These are phyloP conservation scores for Fraxinus ornus DNA, from an alignment of 305 asterid genomes.

Conservation along the genomic window DNA sequence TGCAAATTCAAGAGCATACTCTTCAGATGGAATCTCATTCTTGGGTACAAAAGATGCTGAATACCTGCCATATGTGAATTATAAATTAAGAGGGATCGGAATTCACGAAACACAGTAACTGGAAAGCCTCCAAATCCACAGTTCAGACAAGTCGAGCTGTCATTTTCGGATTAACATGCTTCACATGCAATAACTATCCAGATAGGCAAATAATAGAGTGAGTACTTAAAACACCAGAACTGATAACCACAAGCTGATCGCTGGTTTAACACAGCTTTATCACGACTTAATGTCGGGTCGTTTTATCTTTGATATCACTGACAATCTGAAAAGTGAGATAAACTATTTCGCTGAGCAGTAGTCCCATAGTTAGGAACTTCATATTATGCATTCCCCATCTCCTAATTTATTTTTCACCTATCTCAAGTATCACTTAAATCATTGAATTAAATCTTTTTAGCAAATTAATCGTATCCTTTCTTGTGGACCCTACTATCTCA, in stretches of 20 bases:
- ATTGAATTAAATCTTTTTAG: neutral
- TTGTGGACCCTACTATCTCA: neutral
- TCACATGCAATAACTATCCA: neutral
- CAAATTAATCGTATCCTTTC: neutral
- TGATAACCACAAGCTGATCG: neutral
- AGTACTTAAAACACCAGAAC: neutral
- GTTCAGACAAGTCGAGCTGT: neutral
- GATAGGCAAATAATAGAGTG: neutral
- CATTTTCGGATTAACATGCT: conserved; percentile 1
- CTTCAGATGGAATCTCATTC: conserved; percentile 66
- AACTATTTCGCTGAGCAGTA: neutral
- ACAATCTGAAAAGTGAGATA: neutral
- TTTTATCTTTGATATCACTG: neutral
- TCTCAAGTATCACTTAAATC: neutral
- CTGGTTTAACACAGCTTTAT: neutral
- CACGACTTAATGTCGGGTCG: neutral
- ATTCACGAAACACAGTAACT: conserved; percentile 2
- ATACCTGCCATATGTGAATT: conserved; percentile 52
- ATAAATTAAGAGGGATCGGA: neutral
- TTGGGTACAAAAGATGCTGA: conserved; percentile 69
- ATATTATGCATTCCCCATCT: neutral
- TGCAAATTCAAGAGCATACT: conserved; percentile 77
- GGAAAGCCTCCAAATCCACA: neutral
- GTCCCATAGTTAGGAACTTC: neutral
- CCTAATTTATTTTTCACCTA: neutral